These are phyloP conservation scores for Pythium periplocum DNA, from an alignment of 352 stramenopile species.

Conservation along the genomic window DNA sequence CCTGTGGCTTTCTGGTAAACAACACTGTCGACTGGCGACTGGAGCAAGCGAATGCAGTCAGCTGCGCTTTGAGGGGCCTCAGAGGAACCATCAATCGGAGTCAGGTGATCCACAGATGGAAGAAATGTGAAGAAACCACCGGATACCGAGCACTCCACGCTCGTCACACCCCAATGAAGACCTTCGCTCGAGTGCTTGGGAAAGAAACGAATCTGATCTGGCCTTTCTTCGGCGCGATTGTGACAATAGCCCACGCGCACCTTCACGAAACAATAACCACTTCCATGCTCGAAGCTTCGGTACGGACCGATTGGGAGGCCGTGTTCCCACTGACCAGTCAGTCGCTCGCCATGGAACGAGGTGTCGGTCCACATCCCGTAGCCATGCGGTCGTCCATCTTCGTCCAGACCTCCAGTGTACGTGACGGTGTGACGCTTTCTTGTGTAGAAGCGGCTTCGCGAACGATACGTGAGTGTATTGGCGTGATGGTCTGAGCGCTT, in stretches of 20 bases:
- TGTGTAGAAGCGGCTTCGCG: constrained; percentile 19
- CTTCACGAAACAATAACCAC: constrained; percentile 51
- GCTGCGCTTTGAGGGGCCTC: constrained; percentile 28
- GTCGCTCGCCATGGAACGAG: constrained; percentile 52
- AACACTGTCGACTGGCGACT: constrained; percentile 42
- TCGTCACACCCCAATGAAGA: constrained; percentile 65
- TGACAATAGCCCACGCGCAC: constrained; percentile 50
- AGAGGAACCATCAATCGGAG: constrained; percentile 12
- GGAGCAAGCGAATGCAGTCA: constrained; percentile 33
- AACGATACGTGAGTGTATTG: constrained; percentile 29
- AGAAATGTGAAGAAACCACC: constrained; percentile 72
- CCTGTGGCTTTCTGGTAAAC: constrained; percentile 30
- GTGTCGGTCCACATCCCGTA: constrained; percentile 59
- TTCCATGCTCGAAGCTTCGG: constrained; percentile 49
- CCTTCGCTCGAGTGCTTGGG: constrained; percentile 37
- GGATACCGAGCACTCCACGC: constrained; percentile 73
- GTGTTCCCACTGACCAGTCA: constrained; percentile 49
- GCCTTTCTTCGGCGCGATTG: constrained; percentile 20
- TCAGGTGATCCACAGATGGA: constrained; percentile 49
- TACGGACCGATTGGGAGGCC: constrained; percentile 59
- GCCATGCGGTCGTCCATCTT: constrained; percentile 37
- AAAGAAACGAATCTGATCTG: constrained; percentile 40
- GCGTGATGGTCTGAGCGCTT: constrained; percentile 1
- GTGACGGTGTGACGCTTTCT: constrained; percentile 25
- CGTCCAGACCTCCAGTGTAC: constrained; percentile 52